Percentiles rank a stretch among this genome's conserved stretches.
phyloP scores from a whole-genome alignment of 1,139 yeast genomes.

The Yamadazyma siamensis region DNA sequence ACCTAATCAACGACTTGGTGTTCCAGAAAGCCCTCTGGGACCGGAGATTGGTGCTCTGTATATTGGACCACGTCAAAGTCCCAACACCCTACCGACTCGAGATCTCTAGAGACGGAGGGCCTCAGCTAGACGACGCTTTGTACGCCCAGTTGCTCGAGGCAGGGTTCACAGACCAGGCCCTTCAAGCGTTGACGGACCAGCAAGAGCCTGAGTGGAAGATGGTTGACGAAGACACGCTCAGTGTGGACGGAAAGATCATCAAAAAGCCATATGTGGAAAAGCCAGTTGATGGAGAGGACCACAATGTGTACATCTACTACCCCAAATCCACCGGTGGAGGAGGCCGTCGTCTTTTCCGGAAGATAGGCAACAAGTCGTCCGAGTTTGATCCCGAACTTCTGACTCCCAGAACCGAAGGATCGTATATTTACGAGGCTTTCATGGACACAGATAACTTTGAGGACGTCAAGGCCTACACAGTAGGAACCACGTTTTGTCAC shows the following conservation, averaged over 20 bases:
- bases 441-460: slow-evolving; percentile 98
- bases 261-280: slow-evolving; percentile 95
- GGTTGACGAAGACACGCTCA: slow-evolving; percentile 84
- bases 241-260: slow-evolving; percentile 68
- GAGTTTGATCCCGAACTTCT: slow-evolving; percentile 85
- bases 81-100: slow-evolving; percentile 87
- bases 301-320: slow-evolving; percentile 91
- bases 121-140: slow-evolving; percentile 65
- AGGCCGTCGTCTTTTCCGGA: slow-evolving; percentile 88
- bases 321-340: slow-evolving; percentile 93
- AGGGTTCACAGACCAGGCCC: slow-evolving; percentile 40
- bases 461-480: slow-evolving; percentile 98
- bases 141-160: slow-evolving; percentile 39
- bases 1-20: slow-evolving; percentile 79
- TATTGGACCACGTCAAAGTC: slow-evolving; percentile 79
- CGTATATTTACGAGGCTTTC: slow-evolving; percentile 87
- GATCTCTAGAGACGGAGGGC: slow-evolving; percentile 96
- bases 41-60: slow-evolving; percentile 77
- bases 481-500: slow-evolving; percentile 86
- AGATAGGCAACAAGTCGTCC: slow-evolving; percentile 95
- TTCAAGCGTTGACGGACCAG: slow-evolving; percentile 59
- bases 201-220: slow-evolving; percentile 82
- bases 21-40: slow-evolving; percentile 97
- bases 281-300: slow-evolving; percentile 99
- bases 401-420: slow-evolving; percentile 82